A percentile compares a stretch with the other conserved stretches of the same genome.
phyloP scores from a whole-genome alignment of 177 flowering plant species.

The Vitis hybrid region DNA sequence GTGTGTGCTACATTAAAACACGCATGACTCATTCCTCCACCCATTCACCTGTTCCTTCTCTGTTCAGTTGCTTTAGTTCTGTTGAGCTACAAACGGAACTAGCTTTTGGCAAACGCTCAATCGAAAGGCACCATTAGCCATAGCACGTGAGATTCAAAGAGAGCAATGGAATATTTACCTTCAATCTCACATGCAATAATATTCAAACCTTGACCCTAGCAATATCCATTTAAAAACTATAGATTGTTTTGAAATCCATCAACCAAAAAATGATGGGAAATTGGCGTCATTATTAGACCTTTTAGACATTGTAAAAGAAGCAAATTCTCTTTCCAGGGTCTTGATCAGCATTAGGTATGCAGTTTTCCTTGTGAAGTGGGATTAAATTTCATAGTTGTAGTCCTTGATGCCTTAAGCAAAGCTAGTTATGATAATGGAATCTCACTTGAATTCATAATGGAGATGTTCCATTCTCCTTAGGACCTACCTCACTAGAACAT shows the following conservation, averaged over 20 bases:
- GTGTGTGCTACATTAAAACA: too few species aligned
- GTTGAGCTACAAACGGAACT: too few species aligned
- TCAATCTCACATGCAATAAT: slow-evolving; percentile 63
- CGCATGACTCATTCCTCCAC: too few species aligned
- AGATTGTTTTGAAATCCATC: slow-evolving; percentile 57
- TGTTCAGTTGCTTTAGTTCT: too few species aligned
- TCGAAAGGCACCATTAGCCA: too few species aligned
- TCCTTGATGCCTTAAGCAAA: slow-evolving; percentile 47
- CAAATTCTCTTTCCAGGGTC: slow-evolving; percentile 53
- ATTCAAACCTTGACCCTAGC: slow-evolving; percentile 59
- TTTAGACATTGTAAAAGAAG: slow-evolving; percentile 28
- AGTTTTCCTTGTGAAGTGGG: slow-evolving; percentile 68
- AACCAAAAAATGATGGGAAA: slow-evolving; percentile 40
- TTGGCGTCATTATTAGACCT: slow-evolving; percentile 59
- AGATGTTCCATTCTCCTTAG: too few species aligned
- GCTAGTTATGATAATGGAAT: slow-evolving; percentile 56
- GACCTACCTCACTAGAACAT: too few species aligned
- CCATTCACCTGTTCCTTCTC: too few species aligned
- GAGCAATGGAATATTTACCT: not conserved
- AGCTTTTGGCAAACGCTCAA: too few species aligned
- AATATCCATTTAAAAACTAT: slow-evolving; percentile 40
- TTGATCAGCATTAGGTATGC: slow-evolving; percentile 83
- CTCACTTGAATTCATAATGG: slow-evolving; percentile 51
- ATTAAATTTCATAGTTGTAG: slow-evolving; percentile 49
- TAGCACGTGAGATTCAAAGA: slow-evolving; percentile 30